Percentiles rank a stretch among this genome's conserved stretches.
phyloP scores from a whole-genome alignment of 768 basidiomycete species.

The Tephrocybe sp. region DNA sequence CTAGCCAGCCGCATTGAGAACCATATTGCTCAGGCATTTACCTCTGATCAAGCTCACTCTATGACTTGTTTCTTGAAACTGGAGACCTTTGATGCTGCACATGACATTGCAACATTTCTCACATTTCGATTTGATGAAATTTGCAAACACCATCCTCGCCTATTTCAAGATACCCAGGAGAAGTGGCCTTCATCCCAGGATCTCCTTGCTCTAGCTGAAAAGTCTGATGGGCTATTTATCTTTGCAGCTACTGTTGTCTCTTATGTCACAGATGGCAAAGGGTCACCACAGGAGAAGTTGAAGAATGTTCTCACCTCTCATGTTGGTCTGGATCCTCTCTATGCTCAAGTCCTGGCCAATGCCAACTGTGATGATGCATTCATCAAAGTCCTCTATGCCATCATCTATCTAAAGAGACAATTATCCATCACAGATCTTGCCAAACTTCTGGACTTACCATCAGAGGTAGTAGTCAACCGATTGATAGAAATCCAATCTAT shows the following conservation, averaged over 20 bases:
- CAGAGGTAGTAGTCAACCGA: too few relatives aligned
- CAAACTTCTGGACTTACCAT: too few relatives aligned
- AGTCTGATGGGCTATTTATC: slow-evolving; percentile 6
- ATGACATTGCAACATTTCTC: neutral
- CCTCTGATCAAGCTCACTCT: neutral
- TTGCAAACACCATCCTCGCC: neutral
- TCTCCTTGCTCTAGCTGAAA: neutral
- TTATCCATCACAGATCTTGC: too few relatives aligned
- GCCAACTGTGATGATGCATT: too few relatives aligned
- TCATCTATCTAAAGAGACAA: too few relatives aligned
- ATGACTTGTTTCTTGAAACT: neutral
- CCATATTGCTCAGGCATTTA: neutral
- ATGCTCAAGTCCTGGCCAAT: slow-evolving; percentile 1
- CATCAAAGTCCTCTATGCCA: too few relatives aligned
- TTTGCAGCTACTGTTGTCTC: slow-evolving; percentile 4
- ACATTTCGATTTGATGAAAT: neutral
- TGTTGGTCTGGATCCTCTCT: slow-evolving; percentile 6
- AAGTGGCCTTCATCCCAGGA: neutral
- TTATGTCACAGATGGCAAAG: slow-evolving; percentile 2
- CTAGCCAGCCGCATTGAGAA: neutral
- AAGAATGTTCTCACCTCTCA: slow-evolving; percentile 2
- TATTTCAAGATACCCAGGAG: neutral
- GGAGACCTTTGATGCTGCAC: neutral
- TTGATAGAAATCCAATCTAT: too few relatives aligned
- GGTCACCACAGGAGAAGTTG: neutral